phyloP scores from a whole-genome alignment of 2,329 filamentous ascomycete species.

The Canariomyces notabilis region DNA sequence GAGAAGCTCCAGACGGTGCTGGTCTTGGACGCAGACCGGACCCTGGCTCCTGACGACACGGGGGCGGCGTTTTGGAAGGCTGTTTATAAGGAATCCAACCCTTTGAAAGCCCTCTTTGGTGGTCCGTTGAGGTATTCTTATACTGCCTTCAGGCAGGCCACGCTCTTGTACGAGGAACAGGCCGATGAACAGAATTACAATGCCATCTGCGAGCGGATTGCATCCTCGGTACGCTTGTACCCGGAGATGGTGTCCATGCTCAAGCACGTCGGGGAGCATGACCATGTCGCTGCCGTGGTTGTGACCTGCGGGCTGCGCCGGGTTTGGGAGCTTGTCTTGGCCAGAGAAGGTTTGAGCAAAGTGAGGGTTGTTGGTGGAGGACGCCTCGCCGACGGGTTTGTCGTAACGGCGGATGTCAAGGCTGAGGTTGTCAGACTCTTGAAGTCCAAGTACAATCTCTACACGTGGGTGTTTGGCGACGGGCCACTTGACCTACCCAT shows the following conservation, averaged over 20 bases:
- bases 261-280: constrained; percentile 23
- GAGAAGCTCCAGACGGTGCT: constrained; percentile 39
- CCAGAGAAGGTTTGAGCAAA: constrained; percentile 34
- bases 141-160: constrained; percentile 49
- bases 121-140: constrained; percentile 46
- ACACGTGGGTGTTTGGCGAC: constrained; percentile 57
- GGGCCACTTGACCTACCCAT: constrained; percentile 54
- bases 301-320: constrained; percentile 49
- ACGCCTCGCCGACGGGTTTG: constrained; percentile 40
- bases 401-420: constrained; percentile 50
- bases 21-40: constrained; percentile 56
- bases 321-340: constrained; percentile 53
- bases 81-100: not conserved
- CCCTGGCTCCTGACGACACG: constrained; percentile 46
- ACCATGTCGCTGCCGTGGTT: constrained; percentile 43
- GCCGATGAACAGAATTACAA: constrained; percentile 37
- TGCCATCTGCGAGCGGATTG: constrained; percentile 23
- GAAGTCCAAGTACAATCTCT: constrained; percentile 28
- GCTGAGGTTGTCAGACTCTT: constrained; percentile 41
- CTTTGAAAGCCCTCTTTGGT: constrained; percentile 38
- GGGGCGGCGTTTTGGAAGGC: constrained; percentile 46
- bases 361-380: constrained; percentile 51
- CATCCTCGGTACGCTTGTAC: constrained; percentile 35
- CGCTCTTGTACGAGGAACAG: constrained; percentile 47
- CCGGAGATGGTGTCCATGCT: constrained; percentile 45